Percentiles rank a stretch among this genome's conserved stretches.
Conservation (phyloP, 345 rosid genomes). For the Eucalyptus curtisii region DNA sequence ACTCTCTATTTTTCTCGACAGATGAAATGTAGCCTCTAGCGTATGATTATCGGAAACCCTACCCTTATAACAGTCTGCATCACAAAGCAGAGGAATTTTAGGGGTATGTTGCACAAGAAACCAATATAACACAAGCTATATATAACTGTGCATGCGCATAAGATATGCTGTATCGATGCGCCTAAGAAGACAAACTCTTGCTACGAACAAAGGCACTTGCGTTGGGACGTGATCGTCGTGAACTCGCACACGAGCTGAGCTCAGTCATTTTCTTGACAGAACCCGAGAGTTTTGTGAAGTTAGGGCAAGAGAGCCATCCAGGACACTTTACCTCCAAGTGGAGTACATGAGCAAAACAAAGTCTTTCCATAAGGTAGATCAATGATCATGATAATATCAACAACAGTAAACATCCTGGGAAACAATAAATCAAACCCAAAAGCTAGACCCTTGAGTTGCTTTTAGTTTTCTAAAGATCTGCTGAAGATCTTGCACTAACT, state of each 20-base stretch:
- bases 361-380: neutral
- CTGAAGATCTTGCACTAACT: neutral
- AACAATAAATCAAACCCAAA: neutral
- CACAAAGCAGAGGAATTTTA: neutral
- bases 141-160: too few species aligned
- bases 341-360: neutral
- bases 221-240: neutral
- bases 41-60: constrained; percentile 86
- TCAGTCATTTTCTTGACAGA: neutral
- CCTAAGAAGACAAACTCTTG: neutral
- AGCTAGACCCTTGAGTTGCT: neutral
- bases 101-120: neutral
- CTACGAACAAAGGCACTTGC: neutral
- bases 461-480: neutral
- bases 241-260: neutral
- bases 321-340: neutral
- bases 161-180: neutral
- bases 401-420: neutral
- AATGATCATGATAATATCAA: neutral
- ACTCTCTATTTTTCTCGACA: constrained; percentile 68
- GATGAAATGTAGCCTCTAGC: constrained; percentile 72
- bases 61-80: constrained; percentile 55
- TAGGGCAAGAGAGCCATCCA: neutral
- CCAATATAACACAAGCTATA: neutral
- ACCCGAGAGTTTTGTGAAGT: neutral